Conservation (phyloP, 2,329 filamentous ascomycete genomes). For the Aureobasidium vineae region DNA sequence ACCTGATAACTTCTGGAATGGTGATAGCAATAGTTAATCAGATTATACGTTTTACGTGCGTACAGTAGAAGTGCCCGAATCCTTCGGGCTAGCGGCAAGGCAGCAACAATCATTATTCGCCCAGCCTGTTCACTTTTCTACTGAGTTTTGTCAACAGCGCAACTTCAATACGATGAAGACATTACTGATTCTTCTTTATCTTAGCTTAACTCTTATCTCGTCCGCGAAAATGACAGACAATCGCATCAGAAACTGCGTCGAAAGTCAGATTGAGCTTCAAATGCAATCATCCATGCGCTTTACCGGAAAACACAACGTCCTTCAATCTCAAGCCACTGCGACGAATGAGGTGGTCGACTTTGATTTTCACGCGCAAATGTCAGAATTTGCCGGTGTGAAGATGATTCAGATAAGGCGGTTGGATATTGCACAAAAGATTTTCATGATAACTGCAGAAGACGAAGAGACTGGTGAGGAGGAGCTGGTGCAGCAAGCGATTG, state of each 20-base stretch:
- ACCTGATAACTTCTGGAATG: not conserved
- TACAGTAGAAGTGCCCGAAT: not conserved
- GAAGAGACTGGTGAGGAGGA: not conserved
- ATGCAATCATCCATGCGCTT: not conserved
- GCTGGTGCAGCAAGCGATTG: not conserved
- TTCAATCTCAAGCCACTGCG: not conserved
- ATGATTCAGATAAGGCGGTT: not conserved
- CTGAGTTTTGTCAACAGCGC: not conserved
- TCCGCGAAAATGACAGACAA: not conserved
- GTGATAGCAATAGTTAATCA: not conserved
- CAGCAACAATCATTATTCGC: not conserved
- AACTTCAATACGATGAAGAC: not conserved
- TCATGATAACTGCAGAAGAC: not conserved
- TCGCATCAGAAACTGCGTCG: not conserved
- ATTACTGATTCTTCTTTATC: not conserved
- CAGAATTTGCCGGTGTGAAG: not conserved
- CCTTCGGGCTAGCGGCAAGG: not conserved
- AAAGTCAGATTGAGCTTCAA: not conserved
- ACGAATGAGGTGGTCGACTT: not conserved
- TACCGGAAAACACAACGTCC: not conserved
- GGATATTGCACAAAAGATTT: not conserved
- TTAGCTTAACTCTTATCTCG: not conserved
- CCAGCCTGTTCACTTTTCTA: not conserved
- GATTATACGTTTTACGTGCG: not conserved
- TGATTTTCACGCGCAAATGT: not conserved